Evolutionary conservation across 1,284 basidiomycete species (phyloP), one percentile per base, ranked within the genome.

Genomic region (Meripilus lineatus): DNA sequence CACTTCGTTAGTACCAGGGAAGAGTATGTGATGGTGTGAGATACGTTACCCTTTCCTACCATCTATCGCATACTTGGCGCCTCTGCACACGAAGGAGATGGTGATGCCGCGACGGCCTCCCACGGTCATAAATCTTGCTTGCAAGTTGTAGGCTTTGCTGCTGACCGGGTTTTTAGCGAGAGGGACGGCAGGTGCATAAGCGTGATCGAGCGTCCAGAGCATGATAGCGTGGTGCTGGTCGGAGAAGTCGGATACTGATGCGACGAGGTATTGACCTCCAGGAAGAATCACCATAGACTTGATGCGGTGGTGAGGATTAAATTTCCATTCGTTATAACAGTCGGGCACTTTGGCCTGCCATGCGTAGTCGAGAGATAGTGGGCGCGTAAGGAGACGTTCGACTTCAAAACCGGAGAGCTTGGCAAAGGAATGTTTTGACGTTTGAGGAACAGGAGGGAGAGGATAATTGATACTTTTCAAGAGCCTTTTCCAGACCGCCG

Each of bases 191-290:
- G 64, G 54, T 24, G 58, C 62, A 10, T 8, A 30, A 33, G 71
- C 70, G 45, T 79, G 72, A 54, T 86, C 83, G 48, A 87, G 61
- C 18, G 69, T 68, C 50, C 73, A 83, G 1, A 86, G 59, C 13
- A 72, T 58, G 17, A 88, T 53, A 22, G 68, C 72, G 56, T 75
- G 81, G 26, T 68, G 66, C 28, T 62, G 64, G 30, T 63, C 64
- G 3, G 53, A 55, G 2, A 51, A 50, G 52, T 80, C 75, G 47
- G 67, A 69, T 5, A 78, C 72, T 4, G 80, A 82, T 0, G 78
- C 79, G 24, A 84, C 64, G 46, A 86, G 68, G 49, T 81, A 83
- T 50, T 82, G 80, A 18, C 85, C 82, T 1, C 85, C 85, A 3
- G 84, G 80, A 5, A 86, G 69, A 20, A 84, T 56, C 24, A 69